Percentiles rank a stretch among this genome's conserved stretches.
Conservation (phyloP, 495 filamentous ascomycete species). For the Hypoxylon intermedium region DNA sequence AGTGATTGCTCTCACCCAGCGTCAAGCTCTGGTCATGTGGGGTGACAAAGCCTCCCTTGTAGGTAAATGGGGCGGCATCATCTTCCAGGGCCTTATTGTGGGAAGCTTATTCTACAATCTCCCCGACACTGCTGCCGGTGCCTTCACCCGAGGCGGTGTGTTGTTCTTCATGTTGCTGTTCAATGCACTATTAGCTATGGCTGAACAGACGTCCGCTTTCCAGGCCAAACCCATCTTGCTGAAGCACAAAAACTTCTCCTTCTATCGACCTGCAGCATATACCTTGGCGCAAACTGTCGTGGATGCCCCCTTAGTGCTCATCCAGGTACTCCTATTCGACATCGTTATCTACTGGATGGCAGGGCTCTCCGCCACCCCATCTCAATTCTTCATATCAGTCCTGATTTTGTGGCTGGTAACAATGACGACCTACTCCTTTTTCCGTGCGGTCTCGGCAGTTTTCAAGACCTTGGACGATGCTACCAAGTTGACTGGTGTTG, state of each 20-base stretch:
- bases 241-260: slow-evolving; percentile 85
- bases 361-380: slow-evolving; percentile 69
- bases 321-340: slow-evolving; percentile 75
- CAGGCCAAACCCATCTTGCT: slow-evolving; percentile 73
- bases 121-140: slow-evolving; percentile 61
- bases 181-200: slow-evolving; percentile 78
- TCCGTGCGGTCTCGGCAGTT: slow-evolving; percentile 68
- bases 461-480: slow-evolving; percentile 67
- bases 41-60: slow-evolving; percentile 54
- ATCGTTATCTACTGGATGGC: slow-evolving; percentile 82
- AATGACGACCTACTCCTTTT: slow-evolving; percentile 81
- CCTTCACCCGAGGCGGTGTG: slow-evolving; percentile 62
- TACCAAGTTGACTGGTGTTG: slow-evolving; percentile 70
- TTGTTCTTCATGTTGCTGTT: slow-evolving; percentile 80
- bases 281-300: slow-evolving; percentile 78
- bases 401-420: slow-evolving; percentile 68
- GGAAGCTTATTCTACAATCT: slow-evolving; percentile 79
- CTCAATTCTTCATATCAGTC: slow-evolving; percentile 83
- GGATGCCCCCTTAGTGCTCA: slow-evolving; percentile 74
- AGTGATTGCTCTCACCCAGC: slow-evolving; percentile 69
- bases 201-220: slow-evolving; percentile 77
- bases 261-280: slow-evolving; percentile 82
- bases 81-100: slow-evolving; percentile 78
- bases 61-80: slow-evolving; percentile 57
- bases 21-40: slow-evolving; percentile 69